Conservation (phyloP, 768 basidiomycete species). For the Mycena latifolia region DNA sequence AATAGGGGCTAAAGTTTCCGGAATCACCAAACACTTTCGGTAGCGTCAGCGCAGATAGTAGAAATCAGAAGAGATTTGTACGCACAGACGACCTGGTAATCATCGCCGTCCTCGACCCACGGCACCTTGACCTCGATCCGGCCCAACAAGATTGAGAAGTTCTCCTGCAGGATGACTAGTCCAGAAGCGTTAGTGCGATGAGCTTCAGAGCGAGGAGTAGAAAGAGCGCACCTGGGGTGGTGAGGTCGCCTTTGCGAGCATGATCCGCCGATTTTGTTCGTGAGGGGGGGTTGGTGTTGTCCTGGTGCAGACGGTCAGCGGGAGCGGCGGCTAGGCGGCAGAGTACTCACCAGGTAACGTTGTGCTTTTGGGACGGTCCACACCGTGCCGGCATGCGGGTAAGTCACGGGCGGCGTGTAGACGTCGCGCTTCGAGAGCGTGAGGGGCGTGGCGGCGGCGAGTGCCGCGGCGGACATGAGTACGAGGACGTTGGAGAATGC, state of each 20-base stretch:
- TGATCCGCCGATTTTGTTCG: slow-evolving; percentile 43
- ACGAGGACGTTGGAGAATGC: slow-evolving; percentile 23
- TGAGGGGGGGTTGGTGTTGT: slow-evolving; percentile 48
- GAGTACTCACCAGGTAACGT: slow-evolving; percentile 37
- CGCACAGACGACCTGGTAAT: slow-evolving; percentile 50
- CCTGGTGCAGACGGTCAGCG: slow-evolving; percentile 35
- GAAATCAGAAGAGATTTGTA: too few relatives aligned
- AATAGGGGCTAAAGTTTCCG: slow-evolving; percentile 50
- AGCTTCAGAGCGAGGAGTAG: too few relatives aligned
- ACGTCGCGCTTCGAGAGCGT: slow-evolving; percentile 32
- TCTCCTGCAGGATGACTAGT: slow-evolving; percentile 41
- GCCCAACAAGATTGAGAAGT: slow-evolving; percentile 47
- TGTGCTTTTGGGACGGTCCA: slow-evolving; percentile 34
- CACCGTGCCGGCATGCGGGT: slow-evolving; percentile 34
- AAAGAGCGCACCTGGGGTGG: slow-evolving; percentile 40
- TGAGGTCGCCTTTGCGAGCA: slow-evolving; percentile 40
- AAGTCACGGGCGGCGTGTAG: slow-evolving; percentile 33
- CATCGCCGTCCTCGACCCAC: slow-evolving; percentile 38
- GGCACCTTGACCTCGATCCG: slow-evolving; percentile 43
- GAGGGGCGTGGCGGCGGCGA: slow-evolving; percentile 21
- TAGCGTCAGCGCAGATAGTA: background rate
- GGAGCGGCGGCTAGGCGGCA: background rate
- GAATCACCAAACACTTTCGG: slow-evolving; percentile 50
- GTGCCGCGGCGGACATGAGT: slow-evolving; percentile 18
- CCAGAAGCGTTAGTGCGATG: background rate